These are phyloP conservation scores for Porodaedalea pini DNA, from an alignment of 1,284 basidiomycete species.

Conservation along the genomic window DNA sequence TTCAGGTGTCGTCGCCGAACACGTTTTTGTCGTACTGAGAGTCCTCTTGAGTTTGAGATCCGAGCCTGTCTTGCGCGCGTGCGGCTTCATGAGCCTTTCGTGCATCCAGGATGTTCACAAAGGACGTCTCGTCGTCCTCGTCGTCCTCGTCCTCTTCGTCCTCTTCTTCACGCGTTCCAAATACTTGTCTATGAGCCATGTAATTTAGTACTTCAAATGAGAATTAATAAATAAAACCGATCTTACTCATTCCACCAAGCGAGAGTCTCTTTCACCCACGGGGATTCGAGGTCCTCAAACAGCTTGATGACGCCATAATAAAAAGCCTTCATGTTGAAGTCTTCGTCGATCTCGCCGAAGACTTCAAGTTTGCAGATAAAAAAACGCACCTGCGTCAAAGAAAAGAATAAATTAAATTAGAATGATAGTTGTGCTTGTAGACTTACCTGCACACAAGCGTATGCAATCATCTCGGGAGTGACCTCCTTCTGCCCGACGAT, in stretches of 20 bases:
- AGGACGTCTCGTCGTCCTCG: not conserved
- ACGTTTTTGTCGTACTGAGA: no score
- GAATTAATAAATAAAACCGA: not conserved
- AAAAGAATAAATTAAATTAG: not conserved
- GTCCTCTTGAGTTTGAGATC: no score
- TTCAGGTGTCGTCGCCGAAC: no score
- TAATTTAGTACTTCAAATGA: not conserved
- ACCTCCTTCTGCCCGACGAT: not conserved
- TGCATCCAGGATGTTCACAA: not conserved
- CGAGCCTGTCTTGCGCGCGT: no score
- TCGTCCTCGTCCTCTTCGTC: not conserved
- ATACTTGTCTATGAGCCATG: not conserved
- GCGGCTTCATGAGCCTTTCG: no score
- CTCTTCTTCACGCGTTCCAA: not conserved
- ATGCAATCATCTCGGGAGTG: slow-evolving; percentile 7
- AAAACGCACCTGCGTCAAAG: not conserved
- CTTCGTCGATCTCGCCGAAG: not conserved
- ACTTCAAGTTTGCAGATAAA: not conserved
- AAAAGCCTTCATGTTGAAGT: not conserved
- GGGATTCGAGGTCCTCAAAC: not conserved
- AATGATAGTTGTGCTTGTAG: not conserved
- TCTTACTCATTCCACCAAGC: not conserved
- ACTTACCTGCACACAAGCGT: not conserved
- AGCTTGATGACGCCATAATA: not conserved
- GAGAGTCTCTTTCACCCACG: not conserved